Evolutionary conservation across 225 moss, liverwort and hornwort species (phyloP).

Genomic region (Anthoceros angustus): DNA sequence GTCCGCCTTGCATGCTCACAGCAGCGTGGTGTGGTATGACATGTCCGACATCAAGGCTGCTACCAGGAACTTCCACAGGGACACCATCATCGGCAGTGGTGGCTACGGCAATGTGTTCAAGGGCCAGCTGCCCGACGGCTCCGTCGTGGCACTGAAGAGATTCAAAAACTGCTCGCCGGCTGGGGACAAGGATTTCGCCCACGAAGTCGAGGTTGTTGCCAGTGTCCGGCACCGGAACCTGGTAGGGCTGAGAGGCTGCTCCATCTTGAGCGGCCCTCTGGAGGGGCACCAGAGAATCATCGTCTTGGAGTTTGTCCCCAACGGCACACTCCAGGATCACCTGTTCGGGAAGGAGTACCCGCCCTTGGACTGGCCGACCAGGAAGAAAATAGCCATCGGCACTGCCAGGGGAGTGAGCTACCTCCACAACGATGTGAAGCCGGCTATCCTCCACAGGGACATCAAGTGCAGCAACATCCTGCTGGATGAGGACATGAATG

Average conservation of each 20-base stretch:
- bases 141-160: conserved; percentile 63
- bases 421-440: conserved; percentile 54
- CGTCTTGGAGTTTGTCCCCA: conserved; percentile 76
- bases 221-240: conserved; percentile 62
- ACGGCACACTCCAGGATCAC: conserved; percentile 73
- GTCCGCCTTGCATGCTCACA: conserved; percentile 9
- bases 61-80: conserved; percentile 57
- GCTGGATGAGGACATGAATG: conserved; percentile 46
- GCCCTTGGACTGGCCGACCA: conserved; percentile 41
- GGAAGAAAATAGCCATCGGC: conserved; percentile 62
- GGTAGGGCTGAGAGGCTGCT: conserved; percentile 68
- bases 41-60: conserved; percentile 66
- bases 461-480: conserved; percentile 72
- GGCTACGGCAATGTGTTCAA: conserved; percentile 91
- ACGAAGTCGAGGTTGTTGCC: conserved; percentile 70
- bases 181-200: conserved; percentile 68
- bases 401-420: conserved; percentile 66
- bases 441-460: conserved; percentile 83
- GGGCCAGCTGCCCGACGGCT: conserved; percentile 49
- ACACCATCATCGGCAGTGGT: conserved; percentile 59
- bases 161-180: conserved; percentile 67
- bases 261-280: conserved; percentile 42
- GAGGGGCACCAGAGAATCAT: conserved; percentile 52
- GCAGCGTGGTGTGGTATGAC: conserved; percentile 32
- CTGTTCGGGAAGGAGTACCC: conserved; percentile 40